Conservation (phyloP, 306 rosid species). For the Abrus pulchellus region DNA sequence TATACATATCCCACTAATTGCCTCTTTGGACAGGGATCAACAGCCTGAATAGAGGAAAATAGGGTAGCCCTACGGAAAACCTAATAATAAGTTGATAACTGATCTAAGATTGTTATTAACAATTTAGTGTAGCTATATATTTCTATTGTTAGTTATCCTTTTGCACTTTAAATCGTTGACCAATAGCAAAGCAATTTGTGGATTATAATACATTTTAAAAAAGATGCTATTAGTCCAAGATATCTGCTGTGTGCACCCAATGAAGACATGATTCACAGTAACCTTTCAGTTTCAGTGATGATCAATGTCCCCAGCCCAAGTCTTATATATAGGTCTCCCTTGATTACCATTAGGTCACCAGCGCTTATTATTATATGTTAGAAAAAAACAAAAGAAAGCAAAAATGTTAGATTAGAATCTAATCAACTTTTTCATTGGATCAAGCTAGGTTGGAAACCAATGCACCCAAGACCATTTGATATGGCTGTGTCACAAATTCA, state of each 20-base stretch:
- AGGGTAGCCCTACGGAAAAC: conserved; percentile 5
- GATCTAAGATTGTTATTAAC: conserved; percentile 2
- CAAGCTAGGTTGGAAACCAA: conserved; percentile 48
- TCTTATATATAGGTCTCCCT: conserved; percentile 21
- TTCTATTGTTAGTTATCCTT: conserved; percentile 11
- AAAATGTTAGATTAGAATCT: conserved; percentile 34
- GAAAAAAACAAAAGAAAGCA: conserved; percentile 13
- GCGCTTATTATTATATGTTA: neutral
- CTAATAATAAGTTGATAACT: conserved; percentile 32
- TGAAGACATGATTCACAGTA: conserved; percentile 23
- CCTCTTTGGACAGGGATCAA: conserved; percentile 17
- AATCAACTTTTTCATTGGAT: conserved; percentile 36
- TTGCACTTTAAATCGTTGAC: conserved; percentile 31
- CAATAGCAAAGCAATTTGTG: conserved; percentile 16
- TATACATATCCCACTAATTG: conserved; percentile 17
- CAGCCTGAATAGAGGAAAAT: neutral
- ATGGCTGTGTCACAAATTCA: conserved; percentile 40
- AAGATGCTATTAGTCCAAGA: conserved; percentile 17
- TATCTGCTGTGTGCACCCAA: conserved; percentile 22
- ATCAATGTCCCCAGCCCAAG: conserved; percentile 1
- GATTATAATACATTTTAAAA: conserved; percentile 24
- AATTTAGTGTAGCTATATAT: conserved; percentile 29
- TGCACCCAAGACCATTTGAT: conserved; percentile 18
- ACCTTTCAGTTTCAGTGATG: conserved; percentile 35
- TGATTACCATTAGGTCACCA: conserved; percentile 26